These are phyloP conservation scores for Thelonectria discophora DNA, from an alignment of 2,329 filamentous ascomycete species.

Conservation along the genomic window DNA sequence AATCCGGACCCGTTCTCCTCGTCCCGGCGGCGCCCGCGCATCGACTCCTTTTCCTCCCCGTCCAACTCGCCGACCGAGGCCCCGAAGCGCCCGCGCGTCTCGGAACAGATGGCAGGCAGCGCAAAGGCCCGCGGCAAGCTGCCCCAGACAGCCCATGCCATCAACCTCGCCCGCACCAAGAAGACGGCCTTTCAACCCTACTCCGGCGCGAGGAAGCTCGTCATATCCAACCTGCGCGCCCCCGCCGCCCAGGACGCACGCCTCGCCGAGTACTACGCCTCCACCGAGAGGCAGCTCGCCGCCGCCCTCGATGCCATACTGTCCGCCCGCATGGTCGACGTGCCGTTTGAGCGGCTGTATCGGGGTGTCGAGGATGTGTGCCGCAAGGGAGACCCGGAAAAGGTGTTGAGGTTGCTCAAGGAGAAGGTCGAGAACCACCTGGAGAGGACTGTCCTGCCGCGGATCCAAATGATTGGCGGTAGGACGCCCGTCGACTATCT, in stretches of 20 bases:
- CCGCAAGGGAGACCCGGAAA: constrained; percentile 75
- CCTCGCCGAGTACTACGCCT: constrained; percentile 79
- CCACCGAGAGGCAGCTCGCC: constrained; percentile 78
- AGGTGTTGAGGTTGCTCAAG: constrained; percentile 73
- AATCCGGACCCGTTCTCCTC: constrained; percentile 43
- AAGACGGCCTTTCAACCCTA: constrained; percentile 72
- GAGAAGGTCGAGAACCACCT: constrained; percentile 75
- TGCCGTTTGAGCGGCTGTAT: constrained; percentile 89
- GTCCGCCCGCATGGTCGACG: constrained; percentile 65
- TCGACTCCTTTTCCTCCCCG: constrained; percentile 48
- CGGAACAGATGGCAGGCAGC: constrained; percentile 45
- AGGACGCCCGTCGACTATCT: constrained; percentile 71
- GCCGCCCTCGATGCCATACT: constrained; percentile 80
- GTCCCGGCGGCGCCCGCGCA: constrained; percentile 52
- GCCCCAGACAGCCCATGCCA: constrained; percentile 47
- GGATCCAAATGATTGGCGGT: constrained; percentile 60
- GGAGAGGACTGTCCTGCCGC: constrained; percentile 64
- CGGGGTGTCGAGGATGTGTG: constrained; percentile 92
- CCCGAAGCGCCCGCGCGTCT: constrained; percentile 47
- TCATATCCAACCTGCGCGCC: constrained; percentile 90
- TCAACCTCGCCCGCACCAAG: constrained; percentile 49
- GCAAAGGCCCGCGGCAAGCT: constrained; percentile 53
- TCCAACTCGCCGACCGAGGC: constrained; percentile 37
- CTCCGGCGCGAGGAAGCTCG: constrained; percentile 81
- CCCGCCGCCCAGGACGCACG: constrained; percentile 65